These are phyloP conservation scores for Solanum virginianum DNA, from an alignment of 257 asterid species.

Conservation along the genomic window DNA sequence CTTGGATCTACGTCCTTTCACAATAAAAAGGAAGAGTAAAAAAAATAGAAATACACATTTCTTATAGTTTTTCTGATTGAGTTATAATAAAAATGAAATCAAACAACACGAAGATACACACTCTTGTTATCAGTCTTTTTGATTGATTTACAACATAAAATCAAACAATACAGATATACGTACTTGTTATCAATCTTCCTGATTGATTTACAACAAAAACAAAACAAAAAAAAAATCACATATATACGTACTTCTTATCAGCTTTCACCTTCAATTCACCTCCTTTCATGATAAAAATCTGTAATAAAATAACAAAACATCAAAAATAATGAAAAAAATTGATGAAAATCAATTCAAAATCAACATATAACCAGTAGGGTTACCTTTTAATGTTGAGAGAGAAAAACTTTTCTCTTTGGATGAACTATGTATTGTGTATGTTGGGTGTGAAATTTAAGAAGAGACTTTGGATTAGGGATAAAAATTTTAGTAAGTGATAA, in stretches of 20 bases:
- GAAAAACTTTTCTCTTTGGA: conserved; percentile 18
- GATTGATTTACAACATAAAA: no score
- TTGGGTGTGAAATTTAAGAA: conserved; percentile 27
- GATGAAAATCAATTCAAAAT: conserved; percentile 8
- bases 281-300: conserved; percentile 50
- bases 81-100: neutral
- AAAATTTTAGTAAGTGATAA: no score
- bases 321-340: conserved; percentile 27
- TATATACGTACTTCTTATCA: conserved; percentile 1
- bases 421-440: conserved; percentile 15
- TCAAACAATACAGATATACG: no score
- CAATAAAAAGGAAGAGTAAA: no score
- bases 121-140: neutral
- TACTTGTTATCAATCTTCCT: neutral
- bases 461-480: conserved; percentile 22
- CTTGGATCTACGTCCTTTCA: neutral
- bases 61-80: conserved; percentile 9
- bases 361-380: conserved; percentile 12
- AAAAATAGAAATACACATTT: neutral
- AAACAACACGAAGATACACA: neutral
- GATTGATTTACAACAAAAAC: no score
- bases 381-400: conserved; percentile 15
- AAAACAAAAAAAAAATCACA: no score
- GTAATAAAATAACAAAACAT: conserved; percentile 6
- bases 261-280: conserved; percentile 54